Evolutionary conservation across 106 monocot genomes (phyloP).

Genomic region (Dactylorhiza incarnata): DNA sequence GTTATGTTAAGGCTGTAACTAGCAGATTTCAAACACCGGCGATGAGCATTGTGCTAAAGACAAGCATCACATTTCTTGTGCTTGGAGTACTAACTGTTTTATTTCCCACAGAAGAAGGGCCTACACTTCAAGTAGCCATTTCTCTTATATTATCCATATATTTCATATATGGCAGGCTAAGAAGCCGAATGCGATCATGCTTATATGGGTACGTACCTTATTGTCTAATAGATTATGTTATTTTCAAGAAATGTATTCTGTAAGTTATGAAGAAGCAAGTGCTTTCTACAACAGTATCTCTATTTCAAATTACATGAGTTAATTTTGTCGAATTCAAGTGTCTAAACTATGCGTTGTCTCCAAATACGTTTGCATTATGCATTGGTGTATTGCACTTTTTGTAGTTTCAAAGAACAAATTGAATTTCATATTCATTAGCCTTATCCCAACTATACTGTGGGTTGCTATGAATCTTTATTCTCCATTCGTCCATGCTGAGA

Average conservation of each 20-base stretch:
- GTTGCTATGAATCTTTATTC: too few relatives aligned
- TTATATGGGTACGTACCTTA: slow-evolving; percentile 64
- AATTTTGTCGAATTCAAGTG: background rate
- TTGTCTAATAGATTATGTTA: background rate
- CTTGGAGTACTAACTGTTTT: slow-evolving; percentile 74
- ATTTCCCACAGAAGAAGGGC: slow-evolving; percentile 98
- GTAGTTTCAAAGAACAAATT: background rate
- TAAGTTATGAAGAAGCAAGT: background rate
- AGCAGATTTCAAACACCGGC: slow-evolving; percentile 80
- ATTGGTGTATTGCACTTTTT: background rate
- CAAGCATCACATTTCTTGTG: slow-evolving; percentile 40
- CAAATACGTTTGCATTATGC: background rate
- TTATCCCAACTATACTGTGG: too few relatives aligned
- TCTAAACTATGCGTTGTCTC: background rate
- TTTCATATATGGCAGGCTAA: slow-evolving; percentile 71
- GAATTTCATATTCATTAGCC: background rate
- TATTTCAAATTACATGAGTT: background rate
- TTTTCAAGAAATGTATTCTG: background rate
- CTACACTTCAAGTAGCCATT: slow-evolving; percentile 90
- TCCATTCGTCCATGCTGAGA: too few relatives aligned
- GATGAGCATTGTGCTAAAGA: slow-evolving; percentile 58
- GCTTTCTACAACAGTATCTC: background rate
- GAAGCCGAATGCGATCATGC: slow-evolving; percentile 50
- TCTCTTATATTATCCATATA: slow-evolving; percentile 74
- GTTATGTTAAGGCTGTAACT: slow-evolving; percentile 50